Base-by-base conservation (phyloP, 1,139 yeast genomes). In the Lodderomyces theae region DNA sequence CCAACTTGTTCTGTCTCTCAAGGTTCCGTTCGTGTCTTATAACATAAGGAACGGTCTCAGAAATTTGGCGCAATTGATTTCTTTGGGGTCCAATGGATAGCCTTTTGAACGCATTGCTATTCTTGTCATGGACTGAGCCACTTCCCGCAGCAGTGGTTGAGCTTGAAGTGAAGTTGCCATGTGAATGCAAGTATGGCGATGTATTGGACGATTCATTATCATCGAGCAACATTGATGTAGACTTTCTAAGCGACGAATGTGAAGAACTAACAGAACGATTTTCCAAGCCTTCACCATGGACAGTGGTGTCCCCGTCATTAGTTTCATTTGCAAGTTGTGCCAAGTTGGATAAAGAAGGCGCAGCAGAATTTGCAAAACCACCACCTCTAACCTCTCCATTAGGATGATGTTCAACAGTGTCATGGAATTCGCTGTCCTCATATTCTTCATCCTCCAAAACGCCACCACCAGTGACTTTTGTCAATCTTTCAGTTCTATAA, bases 401-500 rank as follows among this genome's bases (percentile, higher is more conserved):
- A 9, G 34, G 34, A 28, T 51, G 54, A 36, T 49, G 54, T 38
- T 58, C 66, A 33, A 53, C 60, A 10, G 64, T 60, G 44, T 69
- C 70, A 44, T 60, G 65, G 52, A 61, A 60, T 42, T 59, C 63
- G 30, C 48, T 47, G 29, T 46, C 48, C 18, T 48, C 51, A 19
- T 33, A 34, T 11, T 41, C 48, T 15, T 52, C 63, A 11, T 59
- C 66, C 21, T 55, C 61, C 15, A 51, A 48, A n/a, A 18, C 41
- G n/a, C 49, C 48, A 34, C 60, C 60, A 16, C 64, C 65, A 7
- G 77, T 70, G 29, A 72, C 78, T 49, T 65, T 67, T 29, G 72
- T 67, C 51, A 90, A 76, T 37, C 94, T 82, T 57, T 86, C 95
- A 4, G 97, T 87, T 68, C 98, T 83, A 64, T 92, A 92, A 47